Evolutionary conservation across 2,329 filamentous ascomycete species (phyloP), one percentile per base, ranked within the genome.

Genomic region (Calonectria fujianensis): DNA sequence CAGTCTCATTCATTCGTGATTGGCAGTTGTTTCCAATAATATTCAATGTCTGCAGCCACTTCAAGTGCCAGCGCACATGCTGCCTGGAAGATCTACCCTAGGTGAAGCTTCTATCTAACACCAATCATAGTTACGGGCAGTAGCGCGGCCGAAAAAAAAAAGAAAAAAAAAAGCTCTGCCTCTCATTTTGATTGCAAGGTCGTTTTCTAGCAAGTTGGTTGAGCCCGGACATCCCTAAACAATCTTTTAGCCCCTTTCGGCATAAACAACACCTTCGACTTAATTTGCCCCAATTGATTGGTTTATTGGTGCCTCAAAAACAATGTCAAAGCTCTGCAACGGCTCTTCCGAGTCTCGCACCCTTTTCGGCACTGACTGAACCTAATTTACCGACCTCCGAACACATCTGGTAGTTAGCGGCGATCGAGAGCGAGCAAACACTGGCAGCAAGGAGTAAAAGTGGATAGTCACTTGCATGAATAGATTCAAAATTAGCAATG

Each of bases 161-260:
- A 64, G 37, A 65, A 16, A 57, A 45, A 64, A 48, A 65, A 16
- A 41, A 64, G 50, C 48, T 57, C 37, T 45, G 35, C 48, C 27
- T 16, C 13, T 71, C 69, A 65, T 64, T 52, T 57, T 71, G 59
- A 65, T 65, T 54, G 69, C 51, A 35, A 61, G 57, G 45, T 27
- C 14, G 13, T 32, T 50, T 61, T 65, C 29, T 65, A 11, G 39
- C 35, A 18, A 50, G 6, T 48, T 18, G 16, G 57, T 32, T 51
- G 20, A 70, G 69, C 59, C 48, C 48, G 50, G 48, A 51, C 35
- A 27, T 65, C 50, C 27, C 18, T 20, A 37, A 48, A 14, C 50
- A n/a, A 20, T 35, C 14, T 29, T 39, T 65, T 65, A 71, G 59
- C 69, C 69, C 18, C 37, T 57, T 71, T 71, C 1, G 63, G 50